Evolutionary conservation across 2,329 filamentous ascomycete species (phyloP).

Genomic region (Paraconiothyrium sp.): DNA sequence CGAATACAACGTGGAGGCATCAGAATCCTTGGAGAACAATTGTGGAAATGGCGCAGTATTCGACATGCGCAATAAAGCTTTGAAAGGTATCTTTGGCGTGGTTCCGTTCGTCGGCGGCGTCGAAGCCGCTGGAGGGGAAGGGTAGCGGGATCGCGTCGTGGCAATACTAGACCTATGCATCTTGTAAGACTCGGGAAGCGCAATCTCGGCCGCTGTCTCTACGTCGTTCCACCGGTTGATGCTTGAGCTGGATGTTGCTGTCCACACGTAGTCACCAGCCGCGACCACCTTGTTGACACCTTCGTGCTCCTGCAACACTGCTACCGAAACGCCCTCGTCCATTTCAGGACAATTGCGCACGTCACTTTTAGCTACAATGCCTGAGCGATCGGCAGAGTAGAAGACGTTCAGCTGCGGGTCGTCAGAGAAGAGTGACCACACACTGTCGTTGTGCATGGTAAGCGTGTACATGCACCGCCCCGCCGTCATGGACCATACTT

Average conservation of each 20-base stretch:
- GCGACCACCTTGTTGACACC: slow-evolving; percentile 73
- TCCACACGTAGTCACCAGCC: slow-evolving; percentile 84
- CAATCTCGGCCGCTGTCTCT: slow-evolving; percentile 77
- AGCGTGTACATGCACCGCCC: slow-evolving; percentile 97
- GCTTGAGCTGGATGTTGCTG: slow-evolving; percentile 86
- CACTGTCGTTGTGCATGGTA: slow-evolving; percentile 98
- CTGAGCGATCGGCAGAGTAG: slow-evolving; percentile 93
- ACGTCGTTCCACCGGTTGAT: slow-evolving; percentile 93
- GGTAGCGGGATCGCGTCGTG: slow-evolving; percentile 53
- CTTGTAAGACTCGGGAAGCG: slow-evolving; percentile 60
- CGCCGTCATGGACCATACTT: slow-evolving; percentile 95
- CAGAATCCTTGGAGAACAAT: slow-evolving; percentile 63
- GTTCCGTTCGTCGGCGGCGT: slow-evolving; percentile 42
- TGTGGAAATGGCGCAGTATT: slow-evolving; percentile 80
- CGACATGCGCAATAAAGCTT: slow-evolving; percentile 82
- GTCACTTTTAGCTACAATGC: slow-evolving; percentile 95
- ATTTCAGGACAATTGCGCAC: slow-evolving; percentile 78
- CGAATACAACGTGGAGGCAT: slow-evolving; percentile 64
- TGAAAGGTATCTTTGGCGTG: slow-evolving; percentile 73
- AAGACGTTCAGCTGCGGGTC: slow-evolving; percentile 87
- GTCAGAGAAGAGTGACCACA: slow-evolving; percentile 94
- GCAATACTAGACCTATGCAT: slow-evolving; percentile 65
- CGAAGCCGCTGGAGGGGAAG: slow-evolving; percentile 48
- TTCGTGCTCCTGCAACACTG: slow-evolving; percentile 91
- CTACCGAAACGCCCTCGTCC: slow-evolving; percentile 88